Conservation (phyloP, 2,329 filamentous ascomycete species). For the Pestalotiopsis sp. region DNA sequence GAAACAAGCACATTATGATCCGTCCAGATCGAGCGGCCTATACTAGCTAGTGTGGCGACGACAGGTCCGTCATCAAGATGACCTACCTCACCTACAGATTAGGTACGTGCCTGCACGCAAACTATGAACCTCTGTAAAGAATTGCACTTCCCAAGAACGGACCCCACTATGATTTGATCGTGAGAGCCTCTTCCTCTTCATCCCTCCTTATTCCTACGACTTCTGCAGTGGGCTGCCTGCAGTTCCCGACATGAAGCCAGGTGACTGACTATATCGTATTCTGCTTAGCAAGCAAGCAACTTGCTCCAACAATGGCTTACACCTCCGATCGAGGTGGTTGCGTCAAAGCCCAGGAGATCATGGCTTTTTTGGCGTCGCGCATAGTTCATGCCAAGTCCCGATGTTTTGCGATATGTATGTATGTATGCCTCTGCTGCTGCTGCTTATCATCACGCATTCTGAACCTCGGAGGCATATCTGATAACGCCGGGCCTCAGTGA, state of each 20-base stretch:
- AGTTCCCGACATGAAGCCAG: background rate
- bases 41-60: background rate
- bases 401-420: background rate
- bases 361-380: background rate
- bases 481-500: background rate
- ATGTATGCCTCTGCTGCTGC: background rate
- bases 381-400: slow-evolving; percentile 1
- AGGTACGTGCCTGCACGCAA: too few relatives aligned
- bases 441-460: background rate
- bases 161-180: background rate
- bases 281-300: background rate
- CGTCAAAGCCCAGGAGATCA: background rate
- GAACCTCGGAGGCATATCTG: background rate
- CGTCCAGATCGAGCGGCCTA: background rate
- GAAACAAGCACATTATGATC: background rate
- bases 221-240: background rate
- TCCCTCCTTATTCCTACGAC: background rate
- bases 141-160: background rate
- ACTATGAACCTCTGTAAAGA: too few relatives aligned
- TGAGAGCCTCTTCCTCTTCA: background rate
- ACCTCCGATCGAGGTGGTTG: background rate
- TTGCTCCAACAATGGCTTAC: background rate
- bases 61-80: background rate
- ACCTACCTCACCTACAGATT: too few relatives aligned
- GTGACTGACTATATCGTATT: background rate